Evolutionary conservation across 2,329 filamentous ascomycete genomes (phyloP).

Genomic region (Nigrospora osmanthi): DNA sequence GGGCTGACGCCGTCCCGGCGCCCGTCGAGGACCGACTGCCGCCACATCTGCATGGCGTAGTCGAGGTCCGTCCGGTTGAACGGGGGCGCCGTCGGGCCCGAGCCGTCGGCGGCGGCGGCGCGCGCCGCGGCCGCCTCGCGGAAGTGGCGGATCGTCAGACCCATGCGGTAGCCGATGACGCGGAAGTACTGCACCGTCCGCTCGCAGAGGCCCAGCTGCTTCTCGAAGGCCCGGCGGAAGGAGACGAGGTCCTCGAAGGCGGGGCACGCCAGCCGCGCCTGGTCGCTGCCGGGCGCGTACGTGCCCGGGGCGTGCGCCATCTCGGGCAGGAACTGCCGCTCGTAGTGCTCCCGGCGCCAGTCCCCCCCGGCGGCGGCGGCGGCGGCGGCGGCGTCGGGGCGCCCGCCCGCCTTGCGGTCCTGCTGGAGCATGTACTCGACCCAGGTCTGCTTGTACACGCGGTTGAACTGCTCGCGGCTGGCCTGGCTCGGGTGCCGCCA

Average conservation of each 20-base stretch:
- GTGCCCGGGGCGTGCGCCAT: background rate
- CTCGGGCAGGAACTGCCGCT: background rate
- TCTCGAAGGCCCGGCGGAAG: conserved; percentile 13
- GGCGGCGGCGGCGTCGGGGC: background rate
- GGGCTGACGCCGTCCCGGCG: too few species aligned
- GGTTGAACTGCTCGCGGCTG: background rate
- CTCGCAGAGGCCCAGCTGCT: conserved; percentile 11
- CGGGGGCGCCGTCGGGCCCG: too few species aligned
- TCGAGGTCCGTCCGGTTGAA: background rate
- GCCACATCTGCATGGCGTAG: background rate
- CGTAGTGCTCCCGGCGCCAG: background rate
- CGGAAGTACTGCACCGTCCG: conserved; percentile 20
- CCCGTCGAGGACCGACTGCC: too few species aligned
- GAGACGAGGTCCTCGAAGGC: conserved; percentile 13
- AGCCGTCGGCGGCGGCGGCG: background rate
- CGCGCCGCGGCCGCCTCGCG: conserved; percentile 12
- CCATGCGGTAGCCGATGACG: conserved; percentile 30
- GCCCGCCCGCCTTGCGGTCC: background rate
- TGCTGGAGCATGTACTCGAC: conserved; percentile 1
- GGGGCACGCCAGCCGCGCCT: conserved; percentile 9
- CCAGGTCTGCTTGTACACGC: background rate
- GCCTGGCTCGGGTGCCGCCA: conserved; percentile 15
- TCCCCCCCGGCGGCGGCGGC: too few species aligned
- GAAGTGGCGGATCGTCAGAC: conserved; percentile 21
- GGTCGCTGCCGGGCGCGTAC: background rate